These are phyloP conservation scores for Biancaea sappan DNA, from an alignment of 306 rosid species.

Conservation along the genomic window DNA sequence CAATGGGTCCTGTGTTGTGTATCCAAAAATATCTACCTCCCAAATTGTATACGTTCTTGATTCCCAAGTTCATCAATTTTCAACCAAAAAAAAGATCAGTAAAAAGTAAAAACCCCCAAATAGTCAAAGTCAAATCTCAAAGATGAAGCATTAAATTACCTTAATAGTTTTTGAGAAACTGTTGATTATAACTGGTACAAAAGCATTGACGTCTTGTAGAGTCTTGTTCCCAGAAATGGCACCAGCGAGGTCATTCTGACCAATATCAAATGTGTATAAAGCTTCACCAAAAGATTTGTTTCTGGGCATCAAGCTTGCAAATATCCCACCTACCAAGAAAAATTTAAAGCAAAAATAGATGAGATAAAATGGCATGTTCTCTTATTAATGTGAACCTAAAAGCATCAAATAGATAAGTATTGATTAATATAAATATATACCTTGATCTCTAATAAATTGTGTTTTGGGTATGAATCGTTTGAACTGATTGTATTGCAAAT, in stretches of 20 bases:
- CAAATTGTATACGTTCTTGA: conserved; percentile 35
- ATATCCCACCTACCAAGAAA: neutral
- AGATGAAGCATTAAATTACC: conserved; percentile 33
- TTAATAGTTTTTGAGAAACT: conserved; percentile 35
- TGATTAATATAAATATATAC: conserved; percentile 1
- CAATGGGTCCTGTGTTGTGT: conserved; percentile 47
- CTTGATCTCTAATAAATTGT: conserved; percentile 26
- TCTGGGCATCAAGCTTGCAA: neutral
- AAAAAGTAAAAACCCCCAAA: neutral
- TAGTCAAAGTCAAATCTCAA: neutral
- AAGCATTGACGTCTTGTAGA: conserved; percentile 35
- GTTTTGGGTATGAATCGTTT: conserved; percentile 25
- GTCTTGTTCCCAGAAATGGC: conserved; percentile 27
- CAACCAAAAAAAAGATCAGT: neutral
- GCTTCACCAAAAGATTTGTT: neutral
- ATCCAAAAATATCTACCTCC: conserved; percentile 49
- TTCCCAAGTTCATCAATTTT: conserved; percentile 6
- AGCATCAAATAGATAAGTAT: neutral
- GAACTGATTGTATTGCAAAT: conserved; percentile 42
- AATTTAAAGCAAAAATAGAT: neutral
- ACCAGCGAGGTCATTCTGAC: neutral
- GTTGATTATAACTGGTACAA: conserved; percentile 37
- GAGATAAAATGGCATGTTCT: neutral
- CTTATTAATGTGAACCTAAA: neutral
- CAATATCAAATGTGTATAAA: conserved; percentile 5